These are phyloP conservation scores for Diatrype stigma DNA, from an alignment of 2,329 filamentous ascomycete genomes.

Conservation along the genomic window DNA sequence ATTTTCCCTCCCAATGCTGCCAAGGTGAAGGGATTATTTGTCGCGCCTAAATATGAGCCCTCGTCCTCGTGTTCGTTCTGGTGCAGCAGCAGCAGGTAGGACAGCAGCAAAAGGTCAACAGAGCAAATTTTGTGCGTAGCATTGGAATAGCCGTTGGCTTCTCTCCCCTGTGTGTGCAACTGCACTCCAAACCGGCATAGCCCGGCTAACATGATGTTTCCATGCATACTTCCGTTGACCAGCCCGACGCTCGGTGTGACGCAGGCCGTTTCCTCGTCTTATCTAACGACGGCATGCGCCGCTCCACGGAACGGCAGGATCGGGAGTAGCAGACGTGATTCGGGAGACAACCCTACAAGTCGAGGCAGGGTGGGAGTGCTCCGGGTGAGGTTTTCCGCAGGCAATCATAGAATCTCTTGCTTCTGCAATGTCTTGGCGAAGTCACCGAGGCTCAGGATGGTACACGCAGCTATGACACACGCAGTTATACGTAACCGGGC, in stretches of 20 bases:
- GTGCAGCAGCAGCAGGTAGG: not conserved
- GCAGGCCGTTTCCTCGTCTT: not conserved
- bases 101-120: not conserved
- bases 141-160: not conserved
- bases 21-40: not conserved
- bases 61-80: not conserved
- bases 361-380: not conserved
- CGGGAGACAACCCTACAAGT: not conserved
- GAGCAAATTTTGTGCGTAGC: not conserved
- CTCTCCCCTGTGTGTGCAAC: not conserved
- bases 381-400: no score
- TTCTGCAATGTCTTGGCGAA: no score
- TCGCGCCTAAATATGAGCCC: not conserved
- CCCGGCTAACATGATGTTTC: not conserved
- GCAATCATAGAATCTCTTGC: no score
- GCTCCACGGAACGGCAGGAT: not conserved
- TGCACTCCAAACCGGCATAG: not conserved
- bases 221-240: not conserved
- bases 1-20: not conserved
- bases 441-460: not conserved
- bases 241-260: not conserved
- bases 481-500: not conserved
- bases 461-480: no score
- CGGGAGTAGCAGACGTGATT: not conserved
- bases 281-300: not conserved